Base-by-base conservation (phyloP, 441 rosid species). In the Biscutella laevigata region DNA sequence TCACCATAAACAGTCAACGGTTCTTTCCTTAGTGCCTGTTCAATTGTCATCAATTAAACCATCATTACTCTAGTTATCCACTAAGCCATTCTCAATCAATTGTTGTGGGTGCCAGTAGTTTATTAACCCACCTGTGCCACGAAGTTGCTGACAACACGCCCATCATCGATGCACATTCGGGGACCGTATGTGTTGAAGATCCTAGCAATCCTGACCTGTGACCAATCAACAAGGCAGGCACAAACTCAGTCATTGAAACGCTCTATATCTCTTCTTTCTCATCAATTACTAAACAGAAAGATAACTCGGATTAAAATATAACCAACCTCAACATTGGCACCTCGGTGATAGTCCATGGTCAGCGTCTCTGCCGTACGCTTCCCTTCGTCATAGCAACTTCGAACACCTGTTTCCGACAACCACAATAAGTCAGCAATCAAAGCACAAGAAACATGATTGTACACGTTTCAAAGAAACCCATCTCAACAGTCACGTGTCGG, bases 101-200 rank as follows among this genome's bases (percentile, higher is more conserved):
- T 1, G 7, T 2, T 13, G 28, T 38, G 24, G 37, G 20, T 17
- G 6, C 20, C 25, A 28, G 3, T 22, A 6, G 5, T 33, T 10
- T 41, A 19, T 32, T 5, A 37, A 57, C 64, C 17, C 51, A 83
- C 90, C 76, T 85, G 94, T 4, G 94, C 89, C 12, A 85, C 94
- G 35, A 85, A 85, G 60, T 85, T 85, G 70, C 94, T 85, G 39
- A 85, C 94, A 15, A 85, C 89, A 54, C 94, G 89, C 10, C 94
- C 89, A 45, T 85, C 94, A 36, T 85, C 94, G 8, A 85, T 74
- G 67, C 87, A 82, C 94, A 85, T 85, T n/a, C 94, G 79, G 27
- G 94, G 94, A 51, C 94, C 94, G 11, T 85, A 85, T 0, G 94
- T 85, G 74, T 85, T 85, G 16, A 85, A 85, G 64, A 85, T 85